phyloP scores from a whole-genome alignment of 148 eudicot genomes.

The Chenopodium berlandieri region DNA sequence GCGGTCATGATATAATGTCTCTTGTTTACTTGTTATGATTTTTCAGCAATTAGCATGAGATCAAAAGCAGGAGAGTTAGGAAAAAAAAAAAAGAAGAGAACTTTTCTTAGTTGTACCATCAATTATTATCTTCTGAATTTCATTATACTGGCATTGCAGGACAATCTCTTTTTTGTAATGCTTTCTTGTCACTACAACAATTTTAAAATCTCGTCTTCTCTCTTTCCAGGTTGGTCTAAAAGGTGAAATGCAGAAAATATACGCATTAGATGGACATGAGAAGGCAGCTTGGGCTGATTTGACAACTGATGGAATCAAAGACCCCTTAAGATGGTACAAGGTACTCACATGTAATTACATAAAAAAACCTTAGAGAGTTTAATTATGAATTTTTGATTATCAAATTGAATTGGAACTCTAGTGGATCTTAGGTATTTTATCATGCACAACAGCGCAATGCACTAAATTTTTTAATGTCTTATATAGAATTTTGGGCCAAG shows the following conservation, averaged over 20 bases:
- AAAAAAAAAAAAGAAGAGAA: too few species aligned
- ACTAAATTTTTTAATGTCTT: background rate
- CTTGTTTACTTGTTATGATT: background rate
- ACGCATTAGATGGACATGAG: slow-evolving; percentile 38
- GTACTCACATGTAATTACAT: slow-evolving; percentile 30
- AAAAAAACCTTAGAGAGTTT: background rate
- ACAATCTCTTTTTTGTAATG: background rate
- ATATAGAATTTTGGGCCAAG: background rate
- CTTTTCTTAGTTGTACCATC: background rate
- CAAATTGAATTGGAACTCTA: background rate
- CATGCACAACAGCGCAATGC: background rate
- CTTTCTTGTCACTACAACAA: background rate
- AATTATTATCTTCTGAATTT: background rate
- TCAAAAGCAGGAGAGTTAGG: background rate
- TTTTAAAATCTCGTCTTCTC: background rate
- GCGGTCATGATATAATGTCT: too few species aligned
- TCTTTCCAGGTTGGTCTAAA: slow-evolving; percentile 73
- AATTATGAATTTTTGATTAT: background rate
- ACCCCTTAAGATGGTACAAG: slow-evolving; percentile 87
- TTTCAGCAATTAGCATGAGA: background rate
- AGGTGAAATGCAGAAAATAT: slow-evolving; percentile 73
- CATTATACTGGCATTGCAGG: background rate
- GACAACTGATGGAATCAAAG: slow-evolving; percentile 42
- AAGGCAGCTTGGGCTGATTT: slow-evolving; percentile 60
- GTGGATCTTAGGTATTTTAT: background rate